A percentile compares a stretch with the other conserved stretches of the same genome.
Conservation (phyloP, 441 rosid species). For the Syzygium malaccense region DNA sequence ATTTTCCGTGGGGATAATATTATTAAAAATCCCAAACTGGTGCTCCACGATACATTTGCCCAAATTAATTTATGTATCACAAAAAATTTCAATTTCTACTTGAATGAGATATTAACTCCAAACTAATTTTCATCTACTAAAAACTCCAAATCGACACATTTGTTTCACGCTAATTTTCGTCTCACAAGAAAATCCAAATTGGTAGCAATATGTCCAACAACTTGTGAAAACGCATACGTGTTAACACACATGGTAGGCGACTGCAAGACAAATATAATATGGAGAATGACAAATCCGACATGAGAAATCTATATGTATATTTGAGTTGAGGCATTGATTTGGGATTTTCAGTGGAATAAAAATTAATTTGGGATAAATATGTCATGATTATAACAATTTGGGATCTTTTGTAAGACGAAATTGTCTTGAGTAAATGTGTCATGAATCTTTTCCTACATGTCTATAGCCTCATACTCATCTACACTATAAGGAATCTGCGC, state of each 20-base stretch:
- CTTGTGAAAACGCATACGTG: background rate
- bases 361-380: background rate
- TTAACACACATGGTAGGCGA: accelerated
- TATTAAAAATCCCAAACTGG: background rate
- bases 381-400: background rate
- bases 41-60: background rate
- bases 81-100: too few relatives aligned
- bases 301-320: background rate
- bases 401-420: background rate
- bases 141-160: background rate
- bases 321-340: background rate
- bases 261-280: background rate
- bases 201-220: background rate
- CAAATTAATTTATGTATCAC: background rate
- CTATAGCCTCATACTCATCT: too few relatives aligned
- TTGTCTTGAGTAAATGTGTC: background rate
- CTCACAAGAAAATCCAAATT: background rate
- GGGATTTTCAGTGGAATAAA: too few relatives aligned
- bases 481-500: too few relatives aligned
- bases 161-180: background rate
- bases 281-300: background rate
- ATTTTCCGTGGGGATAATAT: background rate
- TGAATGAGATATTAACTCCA: background rate
- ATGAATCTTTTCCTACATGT: background rate
- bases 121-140: background rate